phyloP scores from a whole-genome alignment of 768 basidiomycete genomes.

The Boletus rufocinnamomeus region DNA sequence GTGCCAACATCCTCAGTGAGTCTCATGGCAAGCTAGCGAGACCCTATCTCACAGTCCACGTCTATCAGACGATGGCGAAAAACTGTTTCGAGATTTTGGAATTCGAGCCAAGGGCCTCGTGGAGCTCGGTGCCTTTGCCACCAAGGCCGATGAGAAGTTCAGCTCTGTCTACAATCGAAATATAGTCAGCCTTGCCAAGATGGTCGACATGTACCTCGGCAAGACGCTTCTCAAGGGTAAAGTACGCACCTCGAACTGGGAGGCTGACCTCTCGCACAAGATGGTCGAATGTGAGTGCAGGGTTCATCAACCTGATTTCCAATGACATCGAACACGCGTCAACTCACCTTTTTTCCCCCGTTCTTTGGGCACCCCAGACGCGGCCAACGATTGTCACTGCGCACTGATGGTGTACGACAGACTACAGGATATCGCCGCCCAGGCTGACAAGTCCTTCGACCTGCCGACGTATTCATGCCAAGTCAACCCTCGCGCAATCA shows the following conservation, averaged over 20 bases:
- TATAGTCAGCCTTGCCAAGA: slow-evolving; percentile 45
- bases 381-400: slow-evolving; percentile 53
- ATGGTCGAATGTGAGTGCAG: slow-evolving; percentile 41
- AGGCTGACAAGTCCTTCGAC: slow-evolving; percentile 21
- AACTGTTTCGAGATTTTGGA: slow-evolving; percentile 49
- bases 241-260: slow-evolving; percentile 52
- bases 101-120: slow-evolving; percentile 44
- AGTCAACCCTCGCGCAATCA: slow-evolving; percentile 21
- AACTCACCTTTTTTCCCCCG: background rate
- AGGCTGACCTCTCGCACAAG: slow-evolving; percentile 35
- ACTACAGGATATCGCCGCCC: slow-evolving; percentile 36
- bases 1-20: slow-evolving; percentile 51
- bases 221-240: slow-evolving; percentile 44
- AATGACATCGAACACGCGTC: background rate
- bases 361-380: slow-evolving; percentile 37
- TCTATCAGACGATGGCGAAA: slow-evolving; percentile 46
- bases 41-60: background rate
- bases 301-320: background rate
- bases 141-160: slow-evolving; percentile 41
- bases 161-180: slow-evolving; percentile 35
- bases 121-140: slow-evolving; percentile 48
- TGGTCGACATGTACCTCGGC: slow-evolving; percentile 44
- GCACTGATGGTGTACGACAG: slow-evolving; percentile 45
- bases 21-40: background rate
- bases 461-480: slow-evolving; percentile 29